Evolutionary conservation across 202 grass and related monocot genomes (phyloP), one percentile per base, ranked within the genome.

Genomic region (Schoenoplectus triqueter): DNA sequence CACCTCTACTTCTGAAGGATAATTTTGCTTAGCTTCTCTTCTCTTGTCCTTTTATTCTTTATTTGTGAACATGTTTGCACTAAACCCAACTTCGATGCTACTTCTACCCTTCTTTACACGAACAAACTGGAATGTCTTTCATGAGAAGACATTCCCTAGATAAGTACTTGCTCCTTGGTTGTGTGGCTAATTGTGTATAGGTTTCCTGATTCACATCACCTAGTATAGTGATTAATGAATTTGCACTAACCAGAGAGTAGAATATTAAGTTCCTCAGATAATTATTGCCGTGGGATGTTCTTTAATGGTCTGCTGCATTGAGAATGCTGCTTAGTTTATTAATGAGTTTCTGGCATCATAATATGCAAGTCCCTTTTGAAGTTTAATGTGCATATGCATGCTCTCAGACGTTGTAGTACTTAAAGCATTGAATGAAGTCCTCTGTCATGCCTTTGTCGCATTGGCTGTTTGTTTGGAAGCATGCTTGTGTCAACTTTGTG

Each of bases 341-440:
- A 1, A 73, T 22, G 71, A 52, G 71, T 22, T 52, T 52, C 71
- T 78, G 7, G 75, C 55, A 61, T 78, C 14, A 45, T 78, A 61
- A 61, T 61, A 41, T 61, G 54, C 55, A 17, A 78, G 31, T 78
- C 40, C 17, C 22, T 78, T 14, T 61, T 7, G 11, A 44, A 61
- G 39, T 78, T 78, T 3, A 78, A 78, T 78, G 54, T 61, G 13
- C 51, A 61, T 78, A 55, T 61, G 31, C 75, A 78, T 15, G 75
- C 75, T 78, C 22, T 61, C 14, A 61, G 22, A 78, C 11, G 54
- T 61, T 11, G 15, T 61, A 13, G 21, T 78, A 59, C 7, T 60
- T 78, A 78, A 52, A 78, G 55, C 39, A 61, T 78, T 42, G 7
- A 45, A 45, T 78, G 31, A 78, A 8, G 31, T 44, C 75, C 54